Evolutionary conservation across 2,329 filamentous ascomycete species (phyloP).

Genomic region (Pseudofabraea citricarpa): DNA sequence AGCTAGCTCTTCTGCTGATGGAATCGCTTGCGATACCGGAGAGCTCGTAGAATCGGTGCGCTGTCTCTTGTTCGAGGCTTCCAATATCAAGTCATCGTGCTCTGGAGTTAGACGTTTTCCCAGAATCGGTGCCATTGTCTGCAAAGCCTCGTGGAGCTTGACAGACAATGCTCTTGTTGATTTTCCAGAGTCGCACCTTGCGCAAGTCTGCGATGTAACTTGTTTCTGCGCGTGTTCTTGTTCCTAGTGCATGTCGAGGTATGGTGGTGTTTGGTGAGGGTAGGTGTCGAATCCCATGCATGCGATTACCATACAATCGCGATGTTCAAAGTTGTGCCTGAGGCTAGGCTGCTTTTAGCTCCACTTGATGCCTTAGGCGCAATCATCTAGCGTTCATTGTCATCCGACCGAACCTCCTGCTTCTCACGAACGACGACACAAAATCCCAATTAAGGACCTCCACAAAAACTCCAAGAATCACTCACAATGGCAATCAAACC

Average conservation of each 20-base stretch:
- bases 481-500: slow-evolving; percentile 30
- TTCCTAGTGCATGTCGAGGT: too few species aligned
- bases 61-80: slow-evolving; percentile 19
- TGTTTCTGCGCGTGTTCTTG: too few species aligned
- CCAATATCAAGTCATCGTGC: slow-evolving; percentile 20
- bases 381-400: slow-evolving; percentile 1
- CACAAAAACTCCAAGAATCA: slow-evolving; percentile 16
- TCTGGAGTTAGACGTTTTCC: slow-evolving; percentile 10
- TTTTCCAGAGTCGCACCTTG: too few species aligned
- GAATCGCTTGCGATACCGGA: slow-evolving; percentile 15
- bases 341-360: background rate
- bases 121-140: slow-evolving; percentile 19
- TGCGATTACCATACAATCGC: too few species aligned
- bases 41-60: too few species aligned
- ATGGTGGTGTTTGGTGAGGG: too few species aligned
- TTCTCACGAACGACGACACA: slow-evolving; percentile 11
- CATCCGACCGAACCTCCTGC: slow-evolving; percentile 18
- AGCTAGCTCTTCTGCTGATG: slow-evolving; percentile 18
- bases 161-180: background rate
- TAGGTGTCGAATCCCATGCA: too few species aligned
- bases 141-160: slow-evolving; percentile 11
- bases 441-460: slow-evolving; percentile 23
- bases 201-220: too few species aligned
- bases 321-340: too few species aligned
- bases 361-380: background rate